Evolutionary conservation across 2,329 filamentous ascomycete genomes (phyloP), one percentile per base, ranked within the genome.

Genomic region (Raffaelea ambrosiae): DNA sequence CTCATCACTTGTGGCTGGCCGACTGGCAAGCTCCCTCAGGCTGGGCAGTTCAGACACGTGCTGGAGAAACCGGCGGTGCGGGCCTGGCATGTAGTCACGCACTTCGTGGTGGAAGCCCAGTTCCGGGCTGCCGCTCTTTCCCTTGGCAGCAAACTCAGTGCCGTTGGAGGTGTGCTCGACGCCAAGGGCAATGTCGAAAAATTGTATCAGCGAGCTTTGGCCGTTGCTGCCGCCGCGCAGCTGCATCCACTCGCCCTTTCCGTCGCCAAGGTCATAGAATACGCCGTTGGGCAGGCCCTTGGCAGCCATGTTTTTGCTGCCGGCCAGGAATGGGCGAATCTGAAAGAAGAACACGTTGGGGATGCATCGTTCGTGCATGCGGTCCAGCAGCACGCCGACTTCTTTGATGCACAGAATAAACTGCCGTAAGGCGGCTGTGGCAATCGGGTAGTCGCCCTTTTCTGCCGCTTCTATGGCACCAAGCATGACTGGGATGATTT

Each of bases 221-320:
- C 90, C 91, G 59, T 96, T 96, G 63, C 87, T 94, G 4, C 91
- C 91, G 18, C 91, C 91, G n/a, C 86, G 79, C 49, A 86, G 84
- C 56, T 91, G 83, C 18, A 82, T 74, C 74, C 88, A 95, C 33
- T 76, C 68, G 0, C 81, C 77, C 14, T 71, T 70, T 1, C 81
- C 83, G 3, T 79, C 71, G 1, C 82, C 85, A 48, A 86, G 77
- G 55, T 95, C 88, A 61, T 95, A 95, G 47, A 90, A 80, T 5
- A 97, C 81, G 0, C 91, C 91, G 13, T 80, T 77, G 0, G 90
- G 88, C 2, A 96, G 72, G 0, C 90, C 91, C 0, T 88, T 88
- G 8, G 84, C 79, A 8, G 73, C 79, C 91, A 96, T 96, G 63
- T 94, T 95, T 66, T 89, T 94, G 63, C 87, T 90, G 3, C 91